phyloP scores from a whole-genome alignment of 2,329 filamentous ascomycete genomes.

The Zalaria sp. region DNA sequence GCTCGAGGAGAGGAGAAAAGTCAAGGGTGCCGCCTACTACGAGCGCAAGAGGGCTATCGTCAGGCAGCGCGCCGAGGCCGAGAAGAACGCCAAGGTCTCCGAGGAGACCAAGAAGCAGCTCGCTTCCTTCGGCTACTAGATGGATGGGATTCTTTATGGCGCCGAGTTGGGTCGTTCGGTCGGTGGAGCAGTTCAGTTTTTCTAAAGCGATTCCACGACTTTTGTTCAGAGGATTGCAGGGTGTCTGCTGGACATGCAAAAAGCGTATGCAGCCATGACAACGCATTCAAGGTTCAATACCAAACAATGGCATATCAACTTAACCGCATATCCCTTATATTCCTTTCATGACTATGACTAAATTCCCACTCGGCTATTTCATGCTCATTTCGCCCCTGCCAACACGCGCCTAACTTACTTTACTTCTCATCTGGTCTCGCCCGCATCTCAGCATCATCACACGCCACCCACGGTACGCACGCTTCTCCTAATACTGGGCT shows the following conservation, averaged over 20 bases:
- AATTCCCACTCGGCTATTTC: too few species aligned
- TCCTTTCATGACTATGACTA: slow-evolving; percentile 3
- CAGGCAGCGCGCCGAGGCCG: slow-evolving; percentile 80
- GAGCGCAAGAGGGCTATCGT: slow-evolving; percentile 97
- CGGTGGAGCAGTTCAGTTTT: background rate
- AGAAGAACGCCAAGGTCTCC: slow-evolving; percentile 82
- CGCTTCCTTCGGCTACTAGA: slow-evolving; percentile 83
- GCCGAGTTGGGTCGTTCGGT: background rate
- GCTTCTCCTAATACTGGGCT: too few species aligned
- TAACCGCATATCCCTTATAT: background rate
- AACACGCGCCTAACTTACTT: too few species aligned
- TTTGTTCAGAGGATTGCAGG: background rate
- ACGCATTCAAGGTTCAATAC: background rate
- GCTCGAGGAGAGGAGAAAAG: slow-evolving; percentile 98
- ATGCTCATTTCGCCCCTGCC: too few species aligned
- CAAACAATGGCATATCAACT: background rate
- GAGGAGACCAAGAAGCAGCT: slow-evolving; percentile 79
- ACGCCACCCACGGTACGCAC: too few species aligned
- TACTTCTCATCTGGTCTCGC: too few species aligned
- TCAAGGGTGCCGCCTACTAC: slow-evolving; percentile 98
- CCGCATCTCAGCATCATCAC: too few species aligned
- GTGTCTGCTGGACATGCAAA: background rate
- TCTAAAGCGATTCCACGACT: background rate
- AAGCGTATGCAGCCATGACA: background rate
- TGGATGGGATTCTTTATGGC: background rate